A percentile compares a stretch with the other conserved stretches of the same genome.
phyloP scores from a whole-genome alignment of 805 yeast genomes.

The Spathaspora sp. region DNA sequence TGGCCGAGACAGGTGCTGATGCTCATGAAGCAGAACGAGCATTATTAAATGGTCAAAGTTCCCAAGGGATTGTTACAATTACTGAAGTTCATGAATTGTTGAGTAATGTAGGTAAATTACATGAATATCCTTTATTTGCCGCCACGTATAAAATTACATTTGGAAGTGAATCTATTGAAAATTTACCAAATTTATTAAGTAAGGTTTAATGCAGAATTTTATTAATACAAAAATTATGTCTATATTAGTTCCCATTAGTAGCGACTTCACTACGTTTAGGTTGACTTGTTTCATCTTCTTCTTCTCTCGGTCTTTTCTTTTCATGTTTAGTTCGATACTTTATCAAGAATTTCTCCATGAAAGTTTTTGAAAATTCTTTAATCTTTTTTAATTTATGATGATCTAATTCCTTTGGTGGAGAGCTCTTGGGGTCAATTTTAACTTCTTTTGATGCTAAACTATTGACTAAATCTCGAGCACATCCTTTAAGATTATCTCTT shows the following conservation, averaged over 20 bases:
- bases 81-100: constrained; percentile 46
- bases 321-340: constrained; percentile 43
- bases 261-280: neutral
- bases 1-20: constrained; percentile 39
- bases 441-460: constrained; percentile 66
- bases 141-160: constrained; percentile 43
- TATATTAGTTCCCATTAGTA: neutral
- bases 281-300: neutral
- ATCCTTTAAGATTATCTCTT: constrained; percentile 66
- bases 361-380: constrained; percentile 55
- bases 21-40: constrained; percentile 42
- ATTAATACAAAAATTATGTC: neutral
- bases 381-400: constrained; percentile 68
- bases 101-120: constrained; percentile 26
- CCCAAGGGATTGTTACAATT: constrained; percentile 45
- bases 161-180: constrained; percentile 37
- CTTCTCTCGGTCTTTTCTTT: constrained; percentile 7
- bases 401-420: constrained; percentile 55
- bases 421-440: constrained; percentile 37
- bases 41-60: constrained; percentile 43
- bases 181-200: constrained; percentile 38
- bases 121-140: constrained; percentile 43
- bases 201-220: neutral
- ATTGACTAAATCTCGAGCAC: constrained; percentile 76
- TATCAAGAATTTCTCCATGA: constrained; percentile 62